Percentiles rank a stretch among this genome's conserved stretches.
Evolutionary conservation across 2,329 filamentous ascomycete species (phyloP).

Genomic region (Camillea tinctor): DNA sequence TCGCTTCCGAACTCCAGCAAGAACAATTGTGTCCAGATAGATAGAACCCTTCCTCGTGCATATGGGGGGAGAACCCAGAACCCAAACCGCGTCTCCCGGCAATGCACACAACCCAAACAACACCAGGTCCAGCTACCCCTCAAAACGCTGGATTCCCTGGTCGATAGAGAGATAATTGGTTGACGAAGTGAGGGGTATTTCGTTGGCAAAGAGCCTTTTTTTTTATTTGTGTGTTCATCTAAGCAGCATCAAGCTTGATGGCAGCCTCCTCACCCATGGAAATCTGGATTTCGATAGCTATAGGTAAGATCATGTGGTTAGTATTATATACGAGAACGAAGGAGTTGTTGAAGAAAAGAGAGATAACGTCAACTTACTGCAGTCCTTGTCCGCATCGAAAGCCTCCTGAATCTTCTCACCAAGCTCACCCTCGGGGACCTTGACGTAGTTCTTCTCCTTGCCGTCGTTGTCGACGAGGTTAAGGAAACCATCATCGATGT

Average conservation of each 20-base stretch:
- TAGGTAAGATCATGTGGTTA: not conserved
- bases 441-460: constrained; percentile 91
- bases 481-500: constrained; percentile 92
- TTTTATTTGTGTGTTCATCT: constrained; percentile 4
- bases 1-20: constrained; percentile 37
- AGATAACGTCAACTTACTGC: constrained; percentile 51
- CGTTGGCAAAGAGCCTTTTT: no score
- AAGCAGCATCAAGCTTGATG: constrained; percentile 78
- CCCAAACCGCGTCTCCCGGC: constrained; percentile 5
- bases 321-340: no score
- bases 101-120: constrained; percentile 23
- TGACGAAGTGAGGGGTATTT: constrained; percentile 6
- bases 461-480: constrained; percentile 88
- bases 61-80: not conserved
- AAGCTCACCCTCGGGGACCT: constrained; percentile 84
- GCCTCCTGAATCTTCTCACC: constrained; percentile 83
- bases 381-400: constrained; percentile 86
- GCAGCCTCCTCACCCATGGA: constrained; percentile 94
- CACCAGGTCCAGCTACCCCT: not conserved
- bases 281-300: constrained; percentile 88
- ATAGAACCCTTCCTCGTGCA: constrained; percentile 29
- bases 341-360: no score
- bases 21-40: constrained; percentile 45
- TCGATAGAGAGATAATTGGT: constrained; percentile 8
- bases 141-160: not conserved